Evolutionary conservation across 2,329 filamentous ascomycete species (phyloP).

Genomic region (Exserohilum turcica): DNA sequence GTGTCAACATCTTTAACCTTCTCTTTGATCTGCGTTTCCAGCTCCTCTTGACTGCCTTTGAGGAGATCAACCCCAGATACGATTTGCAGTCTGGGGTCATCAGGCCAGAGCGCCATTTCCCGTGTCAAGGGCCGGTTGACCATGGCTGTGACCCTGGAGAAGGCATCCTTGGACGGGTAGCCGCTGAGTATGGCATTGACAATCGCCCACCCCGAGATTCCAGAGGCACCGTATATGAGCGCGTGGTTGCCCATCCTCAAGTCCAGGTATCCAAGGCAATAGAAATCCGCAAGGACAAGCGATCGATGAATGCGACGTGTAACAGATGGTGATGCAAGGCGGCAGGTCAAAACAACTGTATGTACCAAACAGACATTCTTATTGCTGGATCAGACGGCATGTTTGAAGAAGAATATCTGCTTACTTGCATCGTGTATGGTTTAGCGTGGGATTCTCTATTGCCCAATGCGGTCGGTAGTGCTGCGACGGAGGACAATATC

Average conservation of each 20-base stretch:
- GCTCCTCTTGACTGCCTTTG: slow-evolving; percentile 39
- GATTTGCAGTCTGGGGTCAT: slow-evolving; percentile 43
- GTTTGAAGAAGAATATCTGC: neutral
- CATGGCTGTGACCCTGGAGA: slow-evolving; percentile 54
- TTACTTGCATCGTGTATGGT: neutral
- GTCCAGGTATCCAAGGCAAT: neutral
- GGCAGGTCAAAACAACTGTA: neutral
- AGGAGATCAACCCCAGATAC: slow-evolving; percentile 51
- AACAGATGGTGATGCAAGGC: neutral
- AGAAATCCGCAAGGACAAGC: neutral
- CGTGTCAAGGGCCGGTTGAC: slow-evolving; percentile 52
- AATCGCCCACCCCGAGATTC: slow-evolving; percentile 58
- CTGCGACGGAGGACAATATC: slow-evolving; percentile 37
- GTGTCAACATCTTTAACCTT: slow-evolving; percentile 44
- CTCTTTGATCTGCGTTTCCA: slow-evolving; percentile 43
- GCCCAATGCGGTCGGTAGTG: neutral
- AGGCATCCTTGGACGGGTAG: slow-evolving; percentile 53
- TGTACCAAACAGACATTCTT: neutral
- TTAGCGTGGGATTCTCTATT: slow-evolving; percentile 3
- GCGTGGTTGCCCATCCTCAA: slow-evolving; percentile 37
- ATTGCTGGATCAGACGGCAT: neutral
- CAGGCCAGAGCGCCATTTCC: slow-evolving; percentile 46
- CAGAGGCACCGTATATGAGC: slow-evolving; percentile 52
- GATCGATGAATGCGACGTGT: neutral
- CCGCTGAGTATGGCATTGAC: slow-evolving; percentile 55